These are phyloP conservation scores for Verticillium longisporum DNA, from an alignment of 2,329 filamentous ascomycete species.

Conservation along the genomic window DNA sequence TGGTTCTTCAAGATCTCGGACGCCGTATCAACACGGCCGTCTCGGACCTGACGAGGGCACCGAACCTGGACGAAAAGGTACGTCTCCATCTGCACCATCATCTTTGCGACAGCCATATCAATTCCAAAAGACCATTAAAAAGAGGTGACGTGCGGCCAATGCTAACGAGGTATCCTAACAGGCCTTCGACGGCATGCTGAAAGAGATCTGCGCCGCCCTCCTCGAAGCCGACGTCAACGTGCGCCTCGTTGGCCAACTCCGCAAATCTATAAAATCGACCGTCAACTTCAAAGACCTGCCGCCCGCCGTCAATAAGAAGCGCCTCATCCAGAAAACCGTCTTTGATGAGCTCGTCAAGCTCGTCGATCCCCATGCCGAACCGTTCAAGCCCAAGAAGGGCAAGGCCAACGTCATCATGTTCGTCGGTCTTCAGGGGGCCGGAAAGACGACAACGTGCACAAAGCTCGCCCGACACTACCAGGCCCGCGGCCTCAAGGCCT, in stretches of 20 bases:
- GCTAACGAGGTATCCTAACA: slow-evolving; percentile 23
- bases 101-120: slow-evolving; percentile 1
- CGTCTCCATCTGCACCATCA: slow-evolving; percentile 7
- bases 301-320: slow-evolving; percentile 93
- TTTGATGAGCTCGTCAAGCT: slow-evolving; percentile 95
- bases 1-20: slow-evolving; percentile 98
- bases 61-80: slow-evolving; percentile 94
- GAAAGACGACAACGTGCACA: slow-evolving; percentile 97
- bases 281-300: slow-evolving; percentile 96
- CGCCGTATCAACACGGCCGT: slow-evolving; percentile 97
- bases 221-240: slow-evolving; percentile 98
- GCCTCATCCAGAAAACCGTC: slow-evolving; percentile 93
- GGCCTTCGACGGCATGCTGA: slow-evolving; percentile 97
- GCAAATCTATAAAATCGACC: slow-evolving; percentile 82
- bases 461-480: slow-evolving; percentile 95
- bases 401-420: slow-evolving; percentile 99
- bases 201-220: slow-evolving; percentile 93
- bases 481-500: slow-evolving; percentile 84
- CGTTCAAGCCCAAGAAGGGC: slow-evolving; percentile 95
- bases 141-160: background rate
- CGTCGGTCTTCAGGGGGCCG: slow-evolving; percentile 92
- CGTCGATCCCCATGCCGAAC: slow-evolving; percentile 89
- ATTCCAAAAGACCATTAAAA: background rate
- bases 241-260: slow-evolving; percentile 80
- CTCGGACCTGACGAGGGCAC: slow-evolving; percentile 83